These are phyloP conservation scores for Lecanosticta acicola DNA, from an alignment of 2,329 filamentous ascomycete genomes.

Conservation along the genomic window DNA sequence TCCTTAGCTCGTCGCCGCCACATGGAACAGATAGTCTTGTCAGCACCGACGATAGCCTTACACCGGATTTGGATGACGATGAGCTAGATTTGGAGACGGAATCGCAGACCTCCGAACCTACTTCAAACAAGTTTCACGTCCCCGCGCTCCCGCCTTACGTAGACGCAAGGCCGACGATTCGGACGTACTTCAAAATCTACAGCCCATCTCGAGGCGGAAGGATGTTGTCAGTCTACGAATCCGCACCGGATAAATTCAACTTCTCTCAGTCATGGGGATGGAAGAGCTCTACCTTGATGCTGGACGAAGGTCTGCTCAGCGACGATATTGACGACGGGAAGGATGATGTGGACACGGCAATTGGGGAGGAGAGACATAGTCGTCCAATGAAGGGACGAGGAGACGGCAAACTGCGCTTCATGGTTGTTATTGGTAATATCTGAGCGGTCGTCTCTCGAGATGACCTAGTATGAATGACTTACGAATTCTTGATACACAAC, in stretches of 20 bases:
- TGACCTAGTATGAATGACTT: neutral
- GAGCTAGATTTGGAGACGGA: slow-evolving; percentile 4
- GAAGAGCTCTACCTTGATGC: slow-evolving; percentile 55
- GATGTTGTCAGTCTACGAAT: slow-evolving; percentile 55
- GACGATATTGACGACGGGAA: slow-evolving; percentile 33
- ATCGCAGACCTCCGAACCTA: slow-evolving; percentile 7
- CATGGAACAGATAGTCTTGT: neutral
- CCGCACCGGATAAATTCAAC: slow-evolving; percentile 54
- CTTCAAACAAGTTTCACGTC: slow-evolving; percentile 26
- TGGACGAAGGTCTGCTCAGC: slow-evolving; percentile 43
- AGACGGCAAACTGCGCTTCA: slow-evolving; percentile 52
- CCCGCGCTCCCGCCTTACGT: slow-evolving; percentile 50
- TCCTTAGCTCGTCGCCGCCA: slow-evolving; percentile 13
- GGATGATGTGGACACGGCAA: slow-evolving; percentile 24
- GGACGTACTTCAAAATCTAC: slow-evolving; percentile 59
- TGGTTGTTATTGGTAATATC: slow-evolving; percentile 54
- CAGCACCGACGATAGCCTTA: slow-evolving; percentile 1
- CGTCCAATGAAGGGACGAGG: slow-evolving; percentile 36
- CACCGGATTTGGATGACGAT: slow-evolving; percentile 5
- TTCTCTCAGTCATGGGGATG: slow-evolving; percentile 58
- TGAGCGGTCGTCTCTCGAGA: slow-evolving; percentile 16
- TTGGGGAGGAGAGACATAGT: slow-evolving; percentile 15
- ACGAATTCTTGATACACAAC: neutral
- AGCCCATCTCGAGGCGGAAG: slow-evolving; percentile 53
- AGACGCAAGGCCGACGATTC: slow-evolving; percentile 52